Evolutionary conservation across 805 yeast genomes (phyloP).

Genomic region (Kodamaea kaohsiungensis): DNA sequence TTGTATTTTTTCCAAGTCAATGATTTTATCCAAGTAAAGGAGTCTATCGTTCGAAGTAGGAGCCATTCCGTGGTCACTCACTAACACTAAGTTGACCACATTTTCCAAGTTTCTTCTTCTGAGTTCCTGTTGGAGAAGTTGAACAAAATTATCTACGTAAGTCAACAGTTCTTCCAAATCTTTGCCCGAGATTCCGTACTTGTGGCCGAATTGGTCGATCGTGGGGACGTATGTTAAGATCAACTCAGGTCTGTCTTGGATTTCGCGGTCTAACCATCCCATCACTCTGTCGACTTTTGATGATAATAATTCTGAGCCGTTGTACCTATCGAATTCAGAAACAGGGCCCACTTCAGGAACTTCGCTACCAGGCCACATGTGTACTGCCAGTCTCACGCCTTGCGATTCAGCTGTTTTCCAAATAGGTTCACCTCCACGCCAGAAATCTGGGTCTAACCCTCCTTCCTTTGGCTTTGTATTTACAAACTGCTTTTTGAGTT

Average conservation of each 20-base stretch:
- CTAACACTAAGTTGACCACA: conserved; percentile 71
- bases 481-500: conserved; percentile 53
- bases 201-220: conserved; percentile 78
- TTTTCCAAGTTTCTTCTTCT: conserved; percentile 55
- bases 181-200: conserved; percentile 64
- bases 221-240: conserved; percentile 78
- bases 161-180: conserved; percentile 54
- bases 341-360: conserved; percentile 58
- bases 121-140: conserved; percentile 49
- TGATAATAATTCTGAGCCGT: conserved; percentile 60
- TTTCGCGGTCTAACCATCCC: conserved; percentile 63
- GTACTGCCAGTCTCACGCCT: conserved; percentile 69
- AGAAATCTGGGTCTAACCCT: conserved; percentile 57
- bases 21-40: conserved; percentile 69
- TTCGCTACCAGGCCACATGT: conserved; percentile 97
- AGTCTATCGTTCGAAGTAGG: conserved; percentile 74
- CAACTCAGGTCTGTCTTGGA: conserved; percentile 67
- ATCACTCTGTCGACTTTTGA: conserved; percentile 59
- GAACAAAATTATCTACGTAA: conserved; percentile 67
- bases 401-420: conserved; percentile 77
- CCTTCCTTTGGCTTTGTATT: conserved; percentile 59
- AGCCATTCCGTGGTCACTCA: conserved; percentile 94
- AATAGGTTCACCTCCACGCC: conserved; percentile 85
- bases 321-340: conserved; percentile 59
- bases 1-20: conserved; percentile 55